A percentile compares a stretch with the other conserved stretches of the same genome.
phyloP scores from a whole-genome alignment of 345 rosid species.

The Eucalyptus globulus region DNA sequence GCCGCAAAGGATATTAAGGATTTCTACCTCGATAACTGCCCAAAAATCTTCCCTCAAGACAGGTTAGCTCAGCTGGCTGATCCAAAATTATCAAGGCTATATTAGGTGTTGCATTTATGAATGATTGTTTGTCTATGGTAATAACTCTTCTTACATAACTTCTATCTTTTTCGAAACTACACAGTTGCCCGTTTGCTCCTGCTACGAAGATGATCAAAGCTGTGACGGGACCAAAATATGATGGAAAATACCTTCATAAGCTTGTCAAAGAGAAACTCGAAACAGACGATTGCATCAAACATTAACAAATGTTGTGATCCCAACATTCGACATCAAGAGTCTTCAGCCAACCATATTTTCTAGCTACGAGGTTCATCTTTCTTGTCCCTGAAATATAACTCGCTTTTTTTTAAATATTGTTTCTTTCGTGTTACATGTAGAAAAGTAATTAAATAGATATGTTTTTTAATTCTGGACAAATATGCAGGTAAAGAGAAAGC shows the following conservation, averaged over 20 bases:
- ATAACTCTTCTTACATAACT: not conserved
- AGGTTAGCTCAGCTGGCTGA: not conserved
- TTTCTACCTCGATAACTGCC: conserved; percentile 23
- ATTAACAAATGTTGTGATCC: conserved; percentile 32
- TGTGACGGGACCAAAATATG: conserved; percentile 36
- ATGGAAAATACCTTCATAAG: conserved; percentile 23
- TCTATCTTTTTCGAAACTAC: not conserved
- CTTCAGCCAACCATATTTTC: conserved; percentile 43
- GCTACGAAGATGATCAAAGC: conserved; percentile 6
- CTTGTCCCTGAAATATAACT: not conserved
- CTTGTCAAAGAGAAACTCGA: conserved; percentile 17
- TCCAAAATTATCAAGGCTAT: not conserved
- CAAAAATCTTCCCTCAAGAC: conserved; percentile 27
- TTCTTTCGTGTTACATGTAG: not conserved
- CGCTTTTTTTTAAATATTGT: not conserved
- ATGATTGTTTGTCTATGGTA: not conserved
- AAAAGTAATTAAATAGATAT: not conserved
- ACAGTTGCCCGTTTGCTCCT: not conserved
- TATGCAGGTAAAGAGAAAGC: not conserved
- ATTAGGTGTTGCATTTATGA: not conserved
- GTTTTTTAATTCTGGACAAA: not conserved
- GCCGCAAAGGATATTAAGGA: conserved; percentile 38
- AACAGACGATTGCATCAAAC: conserved; percentile 10
- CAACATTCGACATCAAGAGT: conserved; percentile 37
- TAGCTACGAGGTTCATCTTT: conserved; percentile 14